Percentiles rank a stretch among this genome's conserved stretches.
Evolutionary conservation across 1,284 basidiomycete species (phyloP).

Genomic region (Cutaneotrichosporon daszewskae): DNA sequence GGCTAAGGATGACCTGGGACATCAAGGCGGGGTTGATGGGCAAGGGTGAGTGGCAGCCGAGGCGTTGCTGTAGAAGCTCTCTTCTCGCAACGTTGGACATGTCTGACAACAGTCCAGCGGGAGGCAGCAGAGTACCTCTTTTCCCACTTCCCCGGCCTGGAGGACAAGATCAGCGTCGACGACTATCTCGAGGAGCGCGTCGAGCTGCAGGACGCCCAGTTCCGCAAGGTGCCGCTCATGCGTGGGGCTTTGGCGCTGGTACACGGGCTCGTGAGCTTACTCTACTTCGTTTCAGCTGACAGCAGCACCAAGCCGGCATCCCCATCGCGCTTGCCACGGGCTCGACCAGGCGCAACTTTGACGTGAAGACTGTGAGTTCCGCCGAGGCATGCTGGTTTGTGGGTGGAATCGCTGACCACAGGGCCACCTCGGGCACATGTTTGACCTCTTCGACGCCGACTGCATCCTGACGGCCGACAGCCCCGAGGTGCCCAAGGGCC

Average conservation of each 20-base stretch:
- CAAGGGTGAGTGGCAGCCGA: slow-evolving; percentile 28
- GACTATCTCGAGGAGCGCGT: slow-evolving; percentile 43
- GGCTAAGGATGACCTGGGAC: slow-evolving; percentile 44
- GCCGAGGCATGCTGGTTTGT: background rate
- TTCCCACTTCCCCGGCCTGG: slow-evolving; percentile 38
- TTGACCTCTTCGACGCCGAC: slow-evolving; percentile 39
- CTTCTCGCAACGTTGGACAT: background rate
- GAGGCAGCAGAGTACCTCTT: slow-evolving; percentile 40
- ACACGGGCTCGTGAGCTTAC: slow-evolving; percentile 39
- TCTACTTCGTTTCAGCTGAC: slow-evolving; percentile 5
- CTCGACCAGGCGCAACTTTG: slow-evolving; percentile 31
- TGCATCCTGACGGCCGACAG: slow-evolving; percentile 44
- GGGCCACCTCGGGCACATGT: slow-evolving; percentile 46
- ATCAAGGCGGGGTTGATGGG: slow-evolving; percentile 49
- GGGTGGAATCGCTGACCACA: slow-evolving; percentile 10
- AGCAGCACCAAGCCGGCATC: slow-evolving; percentile 37
- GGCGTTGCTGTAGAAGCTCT: background rate
- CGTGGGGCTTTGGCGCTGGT: slow-evolving; percentile 43
- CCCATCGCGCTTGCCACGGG: slow-evolving; percentile 48
- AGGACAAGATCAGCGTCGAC: slow-evolving; percentile 38
- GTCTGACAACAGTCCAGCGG: slow-evolving; percentile 21
- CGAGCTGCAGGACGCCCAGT: slow-evolving; percentile 37
- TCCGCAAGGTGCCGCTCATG: slow-evolving; percentile 43
- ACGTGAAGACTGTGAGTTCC: slow-evolving; percentile 40
- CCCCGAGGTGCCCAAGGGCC: slow-evolving; percentile 38